Base-by-base conservation (phyloP, 2,329 filamentous ascomycete species). In the Phialocephala sp. region DNA sequence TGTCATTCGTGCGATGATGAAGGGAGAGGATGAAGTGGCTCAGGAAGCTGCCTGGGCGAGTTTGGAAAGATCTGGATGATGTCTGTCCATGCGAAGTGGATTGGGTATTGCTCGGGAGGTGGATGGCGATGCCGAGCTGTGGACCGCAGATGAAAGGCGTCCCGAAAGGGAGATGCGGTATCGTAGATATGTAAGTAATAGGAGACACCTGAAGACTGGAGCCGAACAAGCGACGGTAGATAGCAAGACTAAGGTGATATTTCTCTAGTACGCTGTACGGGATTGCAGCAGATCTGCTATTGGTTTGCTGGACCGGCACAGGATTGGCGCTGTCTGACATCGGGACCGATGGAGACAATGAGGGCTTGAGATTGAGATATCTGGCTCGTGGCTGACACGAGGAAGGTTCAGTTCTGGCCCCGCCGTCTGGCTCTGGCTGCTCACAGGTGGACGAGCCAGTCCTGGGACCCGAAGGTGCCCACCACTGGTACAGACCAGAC, bases 1-100 rank as follows among this genome's bases (percentile, higher is more conserved):
- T 68, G 63, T 67, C 8, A 55, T 62, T 62, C 50, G 54, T 50
- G 52, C 24, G 22, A 27, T 18, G 11, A 36, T 18, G n/a, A 47
- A 15, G 58, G 2, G 35, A 54, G 59, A 39, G 59, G 45, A 57
- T 57, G 59, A 27, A 43, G 62, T 64, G 52, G 59, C 57, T 61
- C 52, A 62, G 52, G 43, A 65, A 18, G 15, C 4, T n/a, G 18
- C 11, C 24, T 54, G 35, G 35, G 22, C n/a, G 45, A 50, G 45
- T 50, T 50, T 50, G 55, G 56, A n/a, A 47, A 41, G 56, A 59
- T 50, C 22, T 50, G 45, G 56, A 55, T 37, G 24, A 41, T 54
- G 41, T 41, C 27, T 14, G 27, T 50, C 27, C 22, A 45, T 20
- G 15, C 32, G 59, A 37, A 37, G 59, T 59, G 41, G 57, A 59